These are phyloP conservation scores for Periglandula ipomoeae DNA, from an alignment of 2,329 filamentous ascomycete species.

Conservation along the genomic window DNA sequence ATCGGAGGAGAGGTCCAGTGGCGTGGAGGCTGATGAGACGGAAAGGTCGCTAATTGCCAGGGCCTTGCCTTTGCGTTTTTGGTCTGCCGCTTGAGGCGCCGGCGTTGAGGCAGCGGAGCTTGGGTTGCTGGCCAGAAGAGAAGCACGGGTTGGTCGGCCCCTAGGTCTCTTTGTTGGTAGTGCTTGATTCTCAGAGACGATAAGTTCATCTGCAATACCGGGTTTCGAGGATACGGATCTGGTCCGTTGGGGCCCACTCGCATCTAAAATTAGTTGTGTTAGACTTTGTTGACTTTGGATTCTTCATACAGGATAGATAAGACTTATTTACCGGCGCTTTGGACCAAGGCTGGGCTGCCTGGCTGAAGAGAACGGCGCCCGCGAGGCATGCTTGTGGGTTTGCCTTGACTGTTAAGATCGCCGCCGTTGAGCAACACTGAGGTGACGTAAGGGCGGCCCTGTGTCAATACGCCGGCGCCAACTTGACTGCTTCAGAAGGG, in stretches of 20 bases:
- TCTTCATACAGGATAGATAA: too few species aligned
- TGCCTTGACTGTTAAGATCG: not conserved
- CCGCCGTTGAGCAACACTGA: too few species aligned
- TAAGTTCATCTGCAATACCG: not conserved
- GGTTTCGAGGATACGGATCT: constrained; percentile 1
- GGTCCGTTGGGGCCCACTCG: not conserved
- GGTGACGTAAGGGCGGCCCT: too few species aligned
- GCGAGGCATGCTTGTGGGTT: constrained; percentile 18
- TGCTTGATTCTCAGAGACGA: constrained; percentile 3
- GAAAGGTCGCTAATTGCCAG: constrained; percentile 18
- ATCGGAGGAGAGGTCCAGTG: constrained; percentile 20
- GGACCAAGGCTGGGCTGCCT: not conserved
- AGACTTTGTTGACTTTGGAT: too few species aligned
- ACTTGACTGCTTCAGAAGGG: too few species aligned
- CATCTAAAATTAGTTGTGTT: not conserved
- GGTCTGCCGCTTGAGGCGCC: not conserved
- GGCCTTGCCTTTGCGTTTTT: constrained; percentile 9
- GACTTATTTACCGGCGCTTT: not conserved
- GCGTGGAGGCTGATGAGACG: constrained; percentile 23
- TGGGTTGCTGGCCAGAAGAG: constrained; percentile 11
- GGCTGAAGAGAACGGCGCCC: constrained; percentile 18
- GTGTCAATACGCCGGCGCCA: too few species aligned
- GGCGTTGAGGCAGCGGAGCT: constrained; percentile 7
- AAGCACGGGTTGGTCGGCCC: constrained; percentile 16
- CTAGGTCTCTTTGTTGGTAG: constrained; percentile 11